Evolutionary conservation across 208 protist genomes (phyloP), one percentile per base, ranked within the genome.

Genomic region (Naegleria fowleri): DNA sequence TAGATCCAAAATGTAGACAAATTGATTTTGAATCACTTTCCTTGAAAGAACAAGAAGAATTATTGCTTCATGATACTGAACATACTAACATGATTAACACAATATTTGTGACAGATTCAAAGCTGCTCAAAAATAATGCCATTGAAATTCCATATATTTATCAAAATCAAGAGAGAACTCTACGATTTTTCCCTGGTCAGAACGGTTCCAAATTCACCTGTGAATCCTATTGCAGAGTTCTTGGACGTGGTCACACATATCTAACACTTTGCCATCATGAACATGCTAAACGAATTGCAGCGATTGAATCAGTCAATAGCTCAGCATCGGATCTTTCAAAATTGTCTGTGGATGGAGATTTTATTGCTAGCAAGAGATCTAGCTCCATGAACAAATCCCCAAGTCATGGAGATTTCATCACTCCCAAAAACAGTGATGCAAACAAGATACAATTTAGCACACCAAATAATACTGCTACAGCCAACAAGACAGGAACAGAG

Each of bases 41-140:
- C 15, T 19, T 33, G 29, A 51, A 51, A 39, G 40, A 41, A n/a
- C 19, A 87, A 16, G 83, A 38, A 5, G 6, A 87, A 51, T 40
- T 33, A 51, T 9, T 22, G 43, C 83, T 87, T 16, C 83, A 87
- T 87, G 83, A 87, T 36, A 87, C 83, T n/a, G 40, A 52, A 51
- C 83, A 87, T 36, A 39, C 29, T 0, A 9, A 22, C 33, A 87
- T 87, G 33, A 51, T 87, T 19, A 87, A 87, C 29, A 52, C 39
- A n/a, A 48, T 52, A 51, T 87, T 87, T 51, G 41, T 87, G 40
- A 87, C 83, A 16, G 33, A 87, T 41, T 29, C 36, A 0, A 87
- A 51, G 22, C 22, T 67, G 43, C 16, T 51, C 40, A 87, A 40
- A 19, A 51, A 38, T 15, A 87, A 51, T 16, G 83, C 15, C n/a